Evolutionary conservation across 2,329 filamentous ascomycete genomes (phyloP).

Genomic region (Microdochium trichocladiopsis): DNA sequence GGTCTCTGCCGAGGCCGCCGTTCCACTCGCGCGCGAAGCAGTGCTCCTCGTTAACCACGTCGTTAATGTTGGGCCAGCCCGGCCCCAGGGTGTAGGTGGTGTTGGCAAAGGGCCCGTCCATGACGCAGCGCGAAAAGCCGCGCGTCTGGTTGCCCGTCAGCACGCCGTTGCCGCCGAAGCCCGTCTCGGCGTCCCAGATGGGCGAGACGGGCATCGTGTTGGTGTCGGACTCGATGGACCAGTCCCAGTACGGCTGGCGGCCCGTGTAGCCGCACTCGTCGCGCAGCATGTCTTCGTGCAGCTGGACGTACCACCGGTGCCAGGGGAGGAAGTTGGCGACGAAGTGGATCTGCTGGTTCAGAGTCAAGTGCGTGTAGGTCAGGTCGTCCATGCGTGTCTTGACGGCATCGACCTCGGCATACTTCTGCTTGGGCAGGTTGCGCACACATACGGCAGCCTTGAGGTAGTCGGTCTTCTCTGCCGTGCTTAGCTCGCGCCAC

Average conservation of each 20-base stretch:
- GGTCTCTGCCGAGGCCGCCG: constrained; percentile 26
- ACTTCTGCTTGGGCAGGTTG: background rate
- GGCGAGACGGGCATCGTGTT: background rate
- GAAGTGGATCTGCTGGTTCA: constrained; percentile 18
- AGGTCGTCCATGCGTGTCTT: constrained; percentile 20
- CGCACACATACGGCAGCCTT: background rate
- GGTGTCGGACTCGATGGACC: constrained; percentile 37
- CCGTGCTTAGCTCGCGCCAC: background rate
- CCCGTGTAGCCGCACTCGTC: constrained; percentile 20
- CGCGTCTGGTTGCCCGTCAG: constrained; percentile 12
- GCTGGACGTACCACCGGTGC: constrained; percentile 17
- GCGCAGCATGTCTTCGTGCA: constrained; percentile 16
- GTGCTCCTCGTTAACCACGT: constrained; percentile 15
- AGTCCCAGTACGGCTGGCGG: constrained; percentile 39
- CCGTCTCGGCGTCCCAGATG: background rate
- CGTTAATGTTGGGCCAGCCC: no score
- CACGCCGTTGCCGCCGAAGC: constrained; percentile 32
- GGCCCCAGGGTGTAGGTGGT: constrained; percentile 33
- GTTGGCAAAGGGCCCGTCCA: constrained; percentile 39
- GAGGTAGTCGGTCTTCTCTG: background rate
- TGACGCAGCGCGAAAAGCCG: constrained; percentile 36
- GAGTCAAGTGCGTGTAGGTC: constrained; percentile 27
- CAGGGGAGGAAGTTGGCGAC: constrained; percentile 18
- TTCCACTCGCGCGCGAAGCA: constrained; percentile 8
- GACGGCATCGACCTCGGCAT: background rate